A percentile compares a stretch with the other conserved stretches of the same genome.
These are phyloP conservation scores for Aureobasidium lini DNA, from an alignment of 2,329 filamentous ascomycete genomes.

Conservation along the genomic window DNA sequence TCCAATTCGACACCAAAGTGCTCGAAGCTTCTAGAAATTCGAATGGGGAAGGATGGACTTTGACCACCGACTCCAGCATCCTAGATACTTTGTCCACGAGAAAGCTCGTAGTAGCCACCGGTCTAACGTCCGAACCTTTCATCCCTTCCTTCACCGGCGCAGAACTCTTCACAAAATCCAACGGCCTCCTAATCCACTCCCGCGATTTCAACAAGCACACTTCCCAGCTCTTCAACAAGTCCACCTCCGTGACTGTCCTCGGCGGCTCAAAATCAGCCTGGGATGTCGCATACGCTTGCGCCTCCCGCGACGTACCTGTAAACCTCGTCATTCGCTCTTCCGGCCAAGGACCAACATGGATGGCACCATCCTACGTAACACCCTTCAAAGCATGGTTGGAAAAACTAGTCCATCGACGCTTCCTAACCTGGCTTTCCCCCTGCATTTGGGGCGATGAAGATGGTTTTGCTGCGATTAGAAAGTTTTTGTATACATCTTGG, in stretches of 20 bases:
- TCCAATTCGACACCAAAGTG: slow-evolving; percentile 43
- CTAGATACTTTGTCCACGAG: slow-evolving; percentile 10
- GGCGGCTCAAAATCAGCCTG: slow-evolving; percentile 57
- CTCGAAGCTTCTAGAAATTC: slow-evolving; percentile 26
- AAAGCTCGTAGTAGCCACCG: slow-evolving; percentile 56
- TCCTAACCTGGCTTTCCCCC: slow-evolving; percentile 67
- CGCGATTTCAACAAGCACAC: slow-evolving; percentile 40
- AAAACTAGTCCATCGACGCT: slow-evolving; percentile 57
- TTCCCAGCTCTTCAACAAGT: slow-evolving; percentile 30
- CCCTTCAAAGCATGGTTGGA: slow-evolving; percentile 62
- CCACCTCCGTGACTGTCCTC: slow-evolving; percentile 45
- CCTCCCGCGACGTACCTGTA: slow-evolving; percentile 44
- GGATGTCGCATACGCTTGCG: slow-evolving; percentile 55
- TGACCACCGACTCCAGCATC: neutral
- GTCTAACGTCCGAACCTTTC: slow-evolving; percentile 51
- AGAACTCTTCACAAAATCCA: slow-evolving; percentile 39
- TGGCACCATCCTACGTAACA: slow-evolving; percentile 55
- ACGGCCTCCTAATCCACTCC: slow-evolving; percentile 48
- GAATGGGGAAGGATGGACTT: slow-evolving; percentile 19
- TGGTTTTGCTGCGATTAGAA: slow-evolving; percentile 48
- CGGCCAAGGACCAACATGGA: slow-evolving; percentile 54
- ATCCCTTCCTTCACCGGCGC: slow-evolving; percentile 46
- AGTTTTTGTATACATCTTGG: slow-evolving; percentile 51
- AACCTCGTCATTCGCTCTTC: slow-evolving; percentile 51
- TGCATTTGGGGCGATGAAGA: slow-evolving; percentile 63